Conservation (phyloP, 2,329 filamentous ascomycete genomes). For the Lachnellula subtilissima region DNA sequence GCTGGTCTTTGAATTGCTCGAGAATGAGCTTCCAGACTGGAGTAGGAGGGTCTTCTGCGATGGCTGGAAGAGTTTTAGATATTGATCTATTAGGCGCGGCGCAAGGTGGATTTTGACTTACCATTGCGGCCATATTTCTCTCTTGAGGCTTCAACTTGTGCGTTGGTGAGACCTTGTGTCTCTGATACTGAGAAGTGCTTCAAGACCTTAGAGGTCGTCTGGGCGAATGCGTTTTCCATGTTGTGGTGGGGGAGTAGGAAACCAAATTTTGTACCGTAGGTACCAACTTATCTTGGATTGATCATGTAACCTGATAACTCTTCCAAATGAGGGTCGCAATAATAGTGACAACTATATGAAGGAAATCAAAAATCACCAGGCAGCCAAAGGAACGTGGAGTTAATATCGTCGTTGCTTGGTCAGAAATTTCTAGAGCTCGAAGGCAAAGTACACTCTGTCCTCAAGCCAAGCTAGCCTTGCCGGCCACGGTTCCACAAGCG, state of each 20-base stretch:
- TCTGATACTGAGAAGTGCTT: slow-evolving; percentile 53
- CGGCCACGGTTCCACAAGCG: no score
- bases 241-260: slow-evolving; percentile 5
- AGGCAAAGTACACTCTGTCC: not conserved
- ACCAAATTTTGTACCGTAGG: slow-evolving; percentile 11
- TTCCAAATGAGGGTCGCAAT: slow-evolving; percentile 9
- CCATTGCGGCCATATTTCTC: slow-evolving; percentile 62
- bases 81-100: slow-evolving; percentile 3
- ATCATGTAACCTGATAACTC: slow-evolving; percentile 11
- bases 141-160: slow-evolving; percentile 52
- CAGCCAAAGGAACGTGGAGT: slow-evolving; percentile 4
- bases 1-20: slow-evolving; percentile 98
- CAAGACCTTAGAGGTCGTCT: slow-evolving; percentile 54
- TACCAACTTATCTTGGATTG: slow-evolving; percentile 10
- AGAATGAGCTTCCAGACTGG: slow-evolving; percentile 94
- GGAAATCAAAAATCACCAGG: not conserved
- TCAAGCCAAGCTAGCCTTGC: not conserved
- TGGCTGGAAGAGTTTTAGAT: slow-evolving; percentile 42
- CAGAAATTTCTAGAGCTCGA: not conserved
- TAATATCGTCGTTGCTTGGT: slow-evolving; percentile 2
- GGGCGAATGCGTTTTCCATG: slow-evolving; percentile 62
- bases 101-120: slow-evolving; percentile 36
- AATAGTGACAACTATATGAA: slow-evolving; percentile 2
- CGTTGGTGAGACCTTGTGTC: slow-evolving; percentile 50
- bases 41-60: slow-evolving; percentile 88